These are phyloP conservation scores for Colletotrichum lupini DNA, from an alignment of 2,329 filamentous ascomycete genomes.

Conservation along the genomic window DNA sequence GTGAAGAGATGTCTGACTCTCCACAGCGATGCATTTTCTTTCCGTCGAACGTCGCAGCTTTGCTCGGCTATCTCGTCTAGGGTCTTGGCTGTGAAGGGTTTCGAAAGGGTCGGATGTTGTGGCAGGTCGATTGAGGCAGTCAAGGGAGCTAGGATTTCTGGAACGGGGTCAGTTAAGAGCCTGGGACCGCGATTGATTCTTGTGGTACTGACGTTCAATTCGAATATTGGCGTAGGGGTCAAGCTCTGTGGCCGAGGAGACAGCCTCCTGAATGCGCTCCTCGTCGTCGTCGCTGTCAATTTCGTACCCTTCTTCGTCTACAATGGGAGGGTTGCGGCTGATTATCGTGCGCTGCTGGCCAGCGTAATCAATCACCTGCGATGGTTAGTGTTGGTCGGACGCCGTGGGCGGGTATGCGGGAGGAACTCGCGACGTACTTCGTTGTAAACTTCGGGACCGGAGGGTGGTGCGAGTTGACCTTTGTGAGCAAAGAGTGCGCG, in stretches of 20 bases:
- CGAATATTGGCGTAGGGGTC: slow-evolving; percentile 80
- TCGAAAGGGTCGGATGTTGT: slow-evolving; percentile 78
- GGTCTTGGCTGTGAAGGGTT: slow-evolving; percentile 79
- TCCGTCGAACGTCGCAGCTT: slow-evolving; percentile 76
- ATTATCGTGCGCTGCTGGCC: slow-evolving; percentile 80
- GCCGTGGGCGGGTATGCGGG: not conserved
- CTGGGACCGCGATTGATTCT: not conserved
- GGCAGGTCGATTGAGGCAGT: slow-evolving; percentile 80
- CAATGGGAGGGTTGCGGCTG: slow-evolving; percentile 75
- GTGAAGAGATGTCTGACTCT: slow-evolving; percentile 80
- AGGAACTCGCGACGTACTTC: slow-evolving; percentile 62
- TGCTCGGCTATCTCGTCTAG: slow-evolving; percentile 78
- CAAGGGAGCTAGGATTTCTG: slow-evolving; percentile 80
- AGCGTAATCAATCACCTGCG: slow-evolving; percentile 76
- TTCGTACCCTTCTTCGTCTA: slow-evolving; percentile 84
- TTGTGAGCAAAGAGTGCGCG: slow-evolving; percentile 77
- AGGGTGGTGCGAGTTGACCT: slow-evolving; percentile 74
- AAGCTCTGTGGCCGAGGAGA: slow-evolving; percentile 72
- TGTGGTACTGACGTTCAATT: slow-evolving; percentile 70
- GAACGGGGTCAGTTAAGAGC: slow-evolving; percentile 42
- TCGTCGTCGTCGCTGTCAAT: slow-evolving; percentile 79
- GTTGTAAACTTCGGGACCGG: slow-evolving; percentile 76
- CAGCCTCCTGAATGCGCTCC: slow-evolving; percentile 69
- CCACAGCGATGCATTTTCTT: slow-evolving; percentile 79
- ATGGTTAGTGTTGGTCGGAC: slow-evolving; percentile 10